These are phyloP conservation scores for Botrytis elliptica DNA, from an alignment of 2,329 filamentous ascomycete genomes.

Conservation along the genomic window DNA sequence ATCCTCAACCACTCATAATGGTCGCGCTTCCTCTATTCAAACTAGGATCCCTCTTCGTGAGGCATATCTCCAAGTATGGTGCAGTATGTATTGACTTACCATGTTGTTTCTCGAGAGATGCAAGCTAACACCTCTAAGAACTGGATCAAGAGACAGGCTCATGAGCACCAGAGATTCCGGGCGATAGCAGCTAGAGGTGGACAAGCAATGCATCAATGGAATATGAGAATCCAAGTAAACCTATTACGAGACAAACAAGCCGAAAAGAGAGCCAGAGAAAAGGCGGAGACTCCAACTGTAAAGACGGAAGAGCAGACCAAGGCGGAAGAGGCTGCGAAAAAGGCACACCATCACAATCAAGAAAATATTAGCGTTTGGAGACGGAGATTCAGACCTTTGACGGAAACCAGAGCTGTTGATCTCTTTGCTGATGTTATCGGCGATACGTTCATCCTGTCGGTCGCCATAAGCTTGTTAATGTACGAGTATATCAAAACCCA, in stretches of 20 bases:
- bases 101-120: not conserved
- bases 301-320: conserved; percentile 60
- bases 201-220: conserved; percentile 64
- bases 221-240: conserved; percentile 63
- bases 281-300: conserved; percentile 61
- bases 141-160: conserved; percentile 63
- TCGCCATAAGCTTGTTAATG: conserved; percentile 56
- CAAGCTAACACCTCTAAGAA: conserved; percentile 47
- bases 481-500: conserved; percentile 61
- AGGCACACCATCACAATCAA: conserved; percentile 36
- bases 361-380: conserved; percentile 55
- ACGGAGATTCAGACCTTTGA: conserved; percentile 61
- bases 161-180: conserved; percentile 62
- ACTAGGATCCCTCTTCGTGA: conserved; percentile 61
- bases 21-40: conserved; percentile 67
- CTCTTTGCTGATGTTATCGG: conserved; percentile 65
- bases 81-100: conserved; percentile 50
- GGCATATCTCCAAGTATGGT: conserved; percentile 67
- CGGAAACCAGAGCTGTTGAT: conserved; percentile 64
- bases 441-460: conserved; percentile 60
- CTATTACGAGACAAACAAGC: conserved; percentile 57
- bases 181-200: conserved; percentile 60
- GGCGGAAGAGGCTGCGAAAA: conserved; percentile 51
- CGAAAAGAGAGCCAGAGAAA: conserved; percentile 59
- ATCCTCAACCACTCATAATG: conserved; percentile 45